Evolutionary conservation across 1,284 basidiomycete genomes (phyloP), one percentile per base, ranked within the genome.

Genomic region (Pholiota adiposa): DNA sequence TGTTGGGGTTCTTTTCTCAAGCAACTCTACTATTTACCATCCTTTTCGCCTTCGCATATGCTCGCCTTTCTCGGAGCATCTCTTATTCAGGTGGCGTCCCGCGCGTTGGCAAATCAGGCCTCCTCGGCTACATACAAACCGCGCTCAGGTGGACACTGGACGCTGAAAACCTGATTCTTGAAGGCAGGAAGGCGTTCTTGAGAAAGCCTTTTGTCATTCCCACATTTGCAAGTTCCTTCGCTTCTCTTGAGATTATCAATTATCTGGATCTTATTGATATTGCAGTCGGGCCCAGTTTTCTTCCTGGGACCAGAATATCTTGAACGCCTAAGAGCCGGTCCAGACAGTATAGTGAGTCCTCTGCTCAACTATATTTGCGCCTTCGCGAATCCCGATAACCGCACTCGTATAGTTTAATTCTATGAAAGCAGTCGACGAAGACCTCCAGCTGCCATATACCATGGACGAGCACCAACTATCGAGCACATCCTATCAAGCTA

Each of bases 401-500:
- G 19, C 27, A 27, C 44, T 2, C 23, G 18, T 36, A 16, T 60
- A 77, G 77, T 74, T 77, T 62, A 77, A 74, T 54, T 65, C 74
- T 57, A 70, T 71, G 48, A 66, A 69, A 62, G 70, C 70, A 4
- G 65, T 75, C 9, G 70, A 73, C 60, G 71, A 75, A 53, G 70
- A 73, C 56, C 69, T 77, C 9, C 74, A 75, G 54, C 65, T 75
- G 5, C 71, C 68, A 8, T 72, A 73, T 51, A 75, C 74, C 3
- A 74, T 77, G 73, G 70, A 76, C 61, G 67, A 64, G 29, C 65
- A 72, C 57, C 70, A 75, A 52, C 64, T 75, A 27, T 27, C 48
- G 12, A 56, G 59, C 44, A 73, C 71, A 38, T 73, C 77, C n/a
- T 77, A 75, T 54, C 76, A 78, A 57, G 72, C 73, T 11, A 68